Percentiles rank a stretch among this genome's conserved stretches.
phyloP scores from a whole-genome alignment of 257 asterid species.

The Rehmannia glutinosa region DNA sequence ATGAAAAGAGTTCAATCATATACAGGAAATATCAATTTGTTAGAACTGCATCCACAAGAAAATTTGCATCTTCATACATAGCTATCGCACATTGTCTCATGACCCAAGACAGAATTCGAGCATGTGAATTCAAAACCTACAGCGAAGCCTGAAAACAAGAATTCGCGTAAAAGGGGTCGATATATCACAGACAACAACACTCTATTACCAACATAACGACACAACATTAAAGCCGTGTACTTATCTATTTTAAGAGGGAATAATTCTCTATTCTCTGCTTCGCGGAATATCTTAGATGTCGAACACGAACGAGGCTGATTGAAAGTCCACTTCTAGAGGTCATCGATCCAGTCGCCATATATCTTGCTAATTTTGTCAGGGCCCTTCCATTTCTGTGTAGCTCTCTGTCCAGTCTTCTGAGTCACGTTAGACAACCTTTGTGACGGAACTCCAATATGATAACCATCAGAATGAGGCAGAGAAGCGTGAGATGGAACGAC shows the following conservation, averaged over 20 bases:
- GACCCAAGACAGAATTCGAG: not conserved
- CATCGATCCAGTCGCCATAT: conserved; percentile 63
- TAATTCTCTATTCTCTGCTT: conserved; percentile 7
- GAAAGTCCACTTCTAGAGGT: conserved; percentile 16
- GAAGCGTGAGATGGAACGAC: conserved; percentile 20
- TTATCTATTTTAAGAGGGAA: not conserved
- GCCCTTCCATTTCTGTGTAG: conserved; percentile 50
- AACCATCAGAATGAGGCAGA: conserved; percentile 23
- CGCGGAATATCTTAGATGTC: too few species aligned
- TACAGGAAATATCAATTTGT: not conserved
- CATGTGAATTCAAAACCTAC: not conserved
- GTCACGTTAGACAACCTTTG: conserved; percentile 47
- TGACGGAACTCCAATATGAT: conserved; percentile 35
- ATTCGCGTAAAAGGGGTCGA: conserved; percentile 3
- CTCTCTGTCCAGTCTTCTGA: conserved; percentile 28
- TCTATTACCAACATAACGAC: conserved; percentile 15
- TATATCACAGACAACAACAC: conserved; percentile 16
- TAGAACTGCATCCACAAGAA: too few species aligned
- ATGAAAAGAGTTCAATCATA: not conserved
- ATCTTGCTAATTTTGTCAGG: conserved; percentile 77
- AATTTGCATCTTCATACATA: not conserved
- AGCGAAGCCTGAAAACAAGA: not conserved
- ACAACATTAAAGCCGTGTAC: not conserved
- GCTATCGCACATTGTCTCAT: not conserved
- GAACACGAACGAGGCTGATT: too few species aligned